A percentile compares a stretch with the other conserved stretches of the same genome.
These are phyloP conservation scores for Botrytis porri DNA, from an alignment of 2,329 filamentous ascomycete genomes.

Conservation along the genomic window DNA sequence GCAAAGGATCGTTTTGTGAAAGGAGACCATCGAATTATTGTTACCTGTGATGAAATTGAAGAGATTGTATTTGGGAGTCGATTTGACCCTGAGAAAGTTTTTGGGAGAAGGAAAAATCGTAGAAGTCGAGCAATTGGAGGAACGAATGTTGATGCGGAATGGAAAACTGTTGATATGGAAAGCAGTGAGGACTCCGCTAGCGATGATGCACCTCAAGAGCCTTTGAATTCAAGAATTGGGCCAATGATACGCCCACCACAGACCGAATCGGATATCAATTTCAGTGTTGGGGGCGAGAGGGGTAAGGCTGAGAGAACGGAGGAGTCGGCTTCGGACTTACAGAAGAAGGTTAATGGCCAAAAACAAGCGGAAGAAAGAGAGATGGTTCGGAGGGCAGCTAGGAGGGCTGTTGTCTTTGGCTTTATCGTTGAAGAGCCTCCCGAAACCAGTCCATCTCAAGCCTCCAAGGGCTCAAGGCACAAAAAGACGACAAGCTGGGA, in stretches of 20 bases:
- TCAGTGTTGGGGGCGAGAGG: conserved; percentile 54
- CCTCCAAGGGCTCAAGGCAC: conserved; percentile 7
- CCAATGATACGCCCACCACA: conserved; percentile 21
- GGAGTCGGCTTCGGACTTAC: conserved; percentile 51
- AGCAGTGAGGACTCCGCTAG: conserved; percentile 41
- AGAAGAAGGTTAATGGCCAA: conserved; percentile 42
- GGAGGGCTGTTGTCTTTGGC: conserved; percentile 27
- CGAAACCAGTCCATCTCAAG: neutral
- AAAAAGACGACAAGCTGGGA: conserved; percentile 6
- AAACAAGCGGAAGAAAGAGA: conserved; percentile 25
- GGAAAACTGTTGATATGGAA: conserved; percentile 46
- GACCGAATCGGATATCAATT: conserved; percentile 44
- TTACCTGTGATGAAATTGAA: conserved; percentile 51
- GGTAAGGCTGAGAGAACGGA: conserved; percentile 50
- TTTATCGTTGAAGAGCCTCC: conserved; percentile 13
- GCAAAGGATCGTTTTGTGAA: conserved; percentile 43
- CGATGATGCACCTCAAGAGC: conserved; percentile 2
- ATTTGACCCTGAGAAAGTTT: conserved; percentile 46
- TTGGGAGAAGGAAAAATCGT: conserved; percentile 46
- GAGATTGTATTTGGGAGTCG: conserved; percentile 47
- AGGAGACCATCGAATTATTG: conserved; percentile 49
- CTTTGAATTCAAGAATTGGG: neutral
- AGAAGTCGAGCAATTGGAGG: conserved; percentile 39
- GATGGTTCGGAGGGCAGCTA: conserved; percentile 24
- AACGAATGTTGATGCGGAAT: conserved; percentile 41